These are phyloP conservation scores for Retiboletus fuscus DNA, from an alignment of 1,284 basidiomycete species.

Conservation along the genomic window DNA sequence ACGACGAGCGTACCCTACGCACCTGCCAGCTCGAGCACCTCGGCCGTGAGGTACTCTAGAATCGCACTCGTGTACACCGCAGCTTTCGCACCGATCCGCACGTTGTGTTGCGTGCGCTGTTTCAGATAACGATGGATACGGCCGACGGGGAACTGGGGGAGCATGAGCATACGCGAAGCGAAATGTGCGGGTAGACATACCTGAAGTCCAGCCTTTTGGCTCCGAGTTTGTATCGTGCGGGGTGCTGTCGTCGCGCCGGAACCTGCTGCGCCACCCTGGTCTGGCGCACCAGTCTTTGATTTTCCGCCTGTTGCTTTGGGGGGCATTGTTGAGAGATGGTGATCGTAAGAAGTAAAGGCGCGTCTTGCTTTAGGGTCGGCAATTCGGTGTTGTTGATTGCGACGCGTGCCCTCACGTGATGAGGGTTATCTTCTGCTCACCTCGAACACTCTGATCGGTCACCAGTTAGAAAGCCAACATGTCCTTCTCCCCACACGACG, in stretches of 20 bases:
- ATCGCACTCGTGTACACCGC: constrained; percentile 94
- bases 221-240: constrained; percentile 73
- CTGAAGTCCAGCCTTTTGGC: constrained; percentile 87
- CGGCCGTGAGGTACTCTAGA: constrained; percentile 90
- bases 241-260: constrained; percentile 53
- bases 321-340: constrained; percentile 45
- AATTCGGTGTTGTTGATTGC: constrained; percentile 48
- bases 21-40: constrained; percentile 92
- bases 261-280: constrained; percentile 56
- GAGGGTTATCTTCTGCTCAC: not conserved
- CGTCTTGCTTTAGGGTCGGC: constrained; percentile 51
- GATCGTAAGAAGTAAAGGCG: constrained; percentile 43
- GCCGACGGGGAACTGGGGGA: constrained; percentile 84
- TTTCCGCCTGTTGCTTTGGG: constrained; percentile 53
- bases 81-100: constrained; percentile 92
- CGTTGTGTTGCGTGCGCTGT: constrained; percentile 91
- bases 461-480: not conserved
- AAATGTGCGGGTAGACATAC: constrained; percentile 42
- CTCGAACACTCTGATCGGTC: not conserved
- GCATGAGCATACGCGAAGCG: too few relatives aligned
- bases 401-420: constrained; percentile 50
- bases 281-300: constrained; percentile 50
- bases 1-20: constrained; percentile 42
- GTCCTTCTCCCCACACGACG: not conserved
- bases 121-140: constrained; percentile 97